Base-by-base conservation (phyloP, 176 grass and related monocot genomes). In the Puccinellia tenuiflora region DNA sequence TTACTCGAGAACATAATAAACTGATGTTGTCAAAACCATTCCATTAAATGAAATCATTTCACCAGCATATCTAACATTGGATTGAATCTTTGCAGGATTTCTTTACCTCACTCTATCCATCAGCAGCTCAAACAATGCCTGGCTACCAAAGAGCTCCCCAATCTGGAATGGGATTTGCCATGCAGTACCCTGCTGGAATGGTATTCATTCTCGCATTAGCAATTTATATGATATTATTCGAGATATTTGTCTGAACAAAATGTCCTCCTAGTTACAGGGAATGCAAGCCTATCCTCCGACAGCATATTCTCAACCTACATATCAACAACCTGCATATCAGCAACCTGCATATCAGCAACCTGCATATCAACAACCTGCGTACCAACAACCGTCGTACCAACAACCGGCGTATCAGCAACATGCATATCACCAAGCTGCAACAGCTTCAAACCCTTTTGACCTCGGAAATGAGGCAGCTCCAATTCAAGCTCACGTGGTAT, bases 381-480 rank as follows among this genome's bases (percentile, higher is more conserved):
- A 78, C 55, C 75, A 75, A 24, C 92, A 89, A 31, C 87, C 73
- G 20, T 50, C 60, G 14, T 89, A 93, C 65, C 75, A 88, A 54
- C 93, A 91, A 25, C 75, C 87, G 75, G 70, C 40, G 37, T 85
- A 80, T 68, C 75, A 75, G 43, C 92, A 89, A 25, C 83, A 59
- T 22, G 77, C 52, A 43, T 85, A 93, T 77, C 71, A 84, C 54
- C 94, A 91, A 29, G 65, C 87, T 84, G 65, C 40, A 52, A 95
- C 77, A 85, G 83, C 93, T 86, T 90, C 83, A 14, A 99, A 99
- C 73, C 96, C 96, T 85, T 99, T 99, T 87, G 91, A 99, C 83
- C 77, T 96, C 34, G 81, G 84, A 67, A 95, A 86, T 66, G 93
- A 92, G 16, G 74, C 87, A 42, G 83, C 87, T 77, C 55, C 91